Percentiles rank a stretch among this genome's conserved stretches.
phyloP scores from a whole-genome alignment of 306 rosid species.

The Citrullus amarus region DNA sequence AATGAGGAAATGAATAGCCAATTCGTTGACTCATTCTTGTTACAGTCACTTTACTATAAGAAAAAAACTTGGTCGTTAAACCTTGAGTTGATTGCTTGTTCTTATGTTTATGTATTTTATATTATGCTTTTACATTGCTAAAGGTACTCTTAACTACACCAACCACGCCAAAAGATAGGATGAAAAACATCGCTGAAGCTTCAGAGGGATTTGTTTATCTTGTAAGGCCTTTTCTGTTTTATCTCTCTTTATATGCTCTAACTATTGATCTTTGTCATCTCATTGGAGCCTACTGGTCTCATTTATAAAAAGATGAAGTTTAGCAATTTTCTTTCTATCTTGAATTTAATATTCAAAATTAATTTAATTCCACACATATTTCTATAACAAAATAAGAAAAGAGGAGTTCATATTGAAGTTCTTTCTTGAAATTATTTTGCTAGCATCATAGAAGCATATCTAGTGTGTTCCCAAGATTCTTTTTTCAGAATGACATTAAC shows the following conservation, averaged over 20 bases:
- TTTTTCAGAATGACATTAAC: neutral
- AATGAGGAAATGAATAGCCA: neutral
- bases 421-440: neutral
- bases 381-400: neutral
- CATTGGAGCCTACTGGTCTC: neutral
- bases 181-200: constrained; percentile 78
- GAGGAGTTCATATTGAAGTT: neutral
- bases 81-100: neutral
- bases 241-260: neutral
- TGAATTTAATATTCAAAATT: neutral
- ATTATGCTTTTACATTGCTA: neutral
- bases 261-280: neutral
- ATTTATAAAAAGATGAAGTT: neutral
- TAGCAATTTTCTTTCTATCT: neutral
- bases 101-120: neutral
- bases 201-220: constrained; percentile 82
- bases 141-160: constrained; percentile 94
- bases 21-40: neutral
- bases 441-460: neutral
- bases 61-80: neutral
- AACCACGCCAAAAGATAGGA: constrained; percentile 66
- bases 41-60: neutral
- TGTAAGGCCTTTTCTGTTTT: constrained; percentile 28
- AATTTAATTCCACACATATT: neutral
- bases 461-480: neutral